Percentiles rank a stretch among this genome's conserved stretches.
Conservation (phyloP, 208 protist genomes). For the Leishmania martiniquensis region DNA sequence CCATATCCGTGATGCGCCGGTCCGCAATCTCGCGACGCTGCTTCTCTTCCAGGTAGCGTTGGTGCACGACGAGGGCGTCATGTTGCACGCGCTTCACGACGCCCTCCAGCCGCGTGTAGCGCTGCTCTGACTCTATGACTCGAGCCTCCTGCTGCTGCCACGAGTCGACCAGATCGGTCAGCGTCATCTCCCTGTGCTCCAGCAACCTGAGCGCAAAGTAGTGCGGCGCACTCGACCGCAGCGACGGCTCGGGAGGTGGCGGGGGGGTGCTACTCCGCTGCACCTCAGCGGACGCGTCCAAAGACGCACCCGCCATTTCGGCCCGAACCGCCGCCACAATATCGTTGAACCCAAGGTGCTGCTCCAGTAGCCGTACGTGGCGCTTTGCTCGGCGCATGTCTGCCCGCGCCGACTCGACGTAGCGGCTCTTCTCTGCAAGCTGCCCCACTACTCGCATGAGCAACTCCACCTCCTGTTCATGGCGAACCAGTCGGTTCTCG, state of each 20-base stretch:
- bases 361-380: constrained; percentile 75
- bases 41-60: constrained; percentile 74
- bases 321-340: constrained; percentile 53
- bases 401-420: constrained; percentile 36
- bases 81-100: constrained; percentile 46
- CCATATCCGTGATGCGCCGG: constrained; percentile 75
- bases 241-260: constrained; percentile 6
- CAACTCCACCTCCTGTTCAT: constrained; percentile 59
- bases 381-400: constrained; percentile 45
- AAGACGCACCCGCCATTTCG: background rate
- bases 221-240: constrained; percentile 50
- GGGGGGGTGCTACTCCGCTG: background rate
- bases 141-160: constrained; percentile 71
- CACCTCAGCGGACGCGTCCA: background rate
- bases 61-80: constrained; percentile 69
- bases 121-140: constrained; percentile 42
- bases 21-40: constrained; percentile 76
- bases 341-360: constrained; percentile 63
- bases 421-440: constrained; percentile 55
- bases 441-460: constrained; percentile 69
- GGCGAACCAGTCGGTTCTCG: constrained; percentile 38
- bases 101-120: constrained; percentile 38
- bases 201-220: constrained; percentile 80
- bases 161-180: constrained; percentile 79
- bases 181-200: constrained; percentile 72